A percentile compares a stretch with the other conserved stretches of the same genome.
phyloP scores from a whole-genome alignment of 1,139 yeast genomes.

The Suzukiozyma palmioleophila region DNA sequence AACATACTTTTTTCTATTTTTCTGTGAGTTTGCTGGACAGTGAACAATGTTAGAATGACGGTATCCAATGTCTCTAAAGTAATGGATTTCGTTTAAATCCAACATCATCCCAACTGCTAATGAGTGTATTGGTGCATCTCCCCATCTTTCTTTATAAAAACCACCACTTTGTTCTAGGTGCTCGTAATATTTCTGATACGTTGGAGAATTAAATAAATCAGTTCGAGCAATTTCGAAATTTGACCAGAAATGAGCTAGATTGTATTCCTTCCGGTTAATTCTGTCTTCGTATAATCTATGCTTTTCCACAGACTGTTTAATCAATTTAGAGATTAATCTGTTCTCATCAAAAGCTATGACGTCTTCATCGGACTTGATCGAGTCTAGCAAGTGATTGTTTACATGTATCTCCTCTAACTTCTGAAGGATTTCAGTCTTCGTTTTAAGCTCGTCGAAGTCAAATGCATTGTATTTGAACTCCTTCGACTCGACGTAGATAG shows the following conservation, averaged over 20 bases:
- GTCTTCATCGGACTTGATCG: slow-evolving; percentile 20
- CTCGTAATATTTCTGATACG: slow-evolving; percentile 62
- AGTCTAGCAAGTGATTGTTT: slow-evolving; percentile 19
- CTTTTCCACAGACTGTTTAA: slow-evolving; percentile 21
- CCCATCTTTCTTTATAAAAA: slow-evolving; percentile 87
- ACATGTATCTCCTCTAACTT: slow-evolving; percentile 27
- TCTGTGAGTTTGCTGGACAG: slow-evolving; percentile 68
- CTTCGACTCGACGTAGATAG: slow-evolving; percentile 13
- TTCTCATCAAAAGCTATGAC: slow-evolving; percentile 24
- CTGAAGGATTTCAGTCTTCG: slow-evolving; percentile 17
- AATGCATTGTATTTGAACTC: slow-evolving; percentile 21
- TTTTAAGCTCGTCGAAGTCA: slow-evolving; percentile 14
- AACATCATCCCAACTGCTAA: slow-evolving; percentile 74
- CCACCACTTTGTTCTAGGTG: slow-evolving; percentile 72
- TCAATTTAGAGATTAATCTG: slow-evolving; percentile 19
- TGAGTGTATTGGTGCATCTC: slow-evolving; percentile 92
- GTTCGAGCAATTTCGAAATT: slow-evolving; percentile 87
- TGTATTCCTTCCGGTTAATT: slow-evolving; percentile 65
- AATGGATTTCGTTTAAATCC: slow-evolving; percentile 67
- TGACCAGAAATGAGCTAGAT: slow-evolving; percentile 88
- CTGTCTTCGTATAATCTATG: slow-evolving; percentile 46
- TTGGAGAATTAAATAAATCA: slow-evolving; percentile 61
- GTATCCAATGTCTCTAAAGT: slow-evolving; percentile 88
- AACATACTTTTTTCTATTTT: slow-evolving; percentile 43
- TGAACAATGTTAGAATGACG: slow-evolving; percentile 74